Evolutionary conservation across 2,329 filamentous ascomycete genomes (phyloP).

Genomic region (Penicillium sp.): DNA sequence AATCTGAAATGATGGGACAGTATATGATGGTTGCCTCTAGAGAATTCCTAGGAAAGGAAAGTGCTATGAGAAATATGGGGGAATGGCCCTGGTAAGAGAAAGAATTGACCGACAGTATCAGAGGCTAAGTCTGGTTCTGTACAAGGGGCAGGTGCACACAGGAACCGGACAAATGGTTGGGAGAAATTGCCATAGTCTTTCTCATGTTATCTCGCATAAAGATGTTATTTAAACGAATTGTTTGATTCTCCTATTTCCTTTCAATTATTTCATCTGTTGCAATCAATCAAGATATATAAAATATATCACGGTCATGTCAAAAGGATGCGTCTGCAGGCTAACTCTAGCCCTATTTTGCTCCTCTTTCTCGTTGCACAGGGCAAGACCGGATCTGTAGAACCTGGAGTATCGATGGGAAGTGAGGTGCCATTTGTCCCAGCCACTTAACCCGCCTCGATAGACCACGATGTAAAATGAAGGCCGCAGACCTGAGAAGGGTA

Average conservation of each 20-base stretch:
- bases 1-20: background rate
- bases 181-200: too few relatives aligned
- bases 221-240: background rate
- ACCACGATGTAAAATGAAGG: background rate
- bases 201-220: background rate
- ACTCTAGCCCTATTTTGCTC: background rate
- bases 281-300: too few relatives aligned
- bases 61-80: rapidly evolving
- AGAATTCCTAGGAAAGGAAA: too few relatives aligned
- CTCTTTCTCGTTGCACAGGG: background rate
- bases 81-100: background rate
- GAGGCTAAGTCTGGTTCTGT: background rate
- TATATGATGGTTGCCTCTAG: background rate
- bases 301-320: background rate
- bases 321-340: too few relatives aligned
- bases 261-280: too few relatives aligned
- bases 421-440: too few relatives aligned
- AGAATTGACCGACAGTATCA: background rate
- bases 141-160: background rate
- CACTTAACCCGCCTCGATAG: too few relatives aligned
- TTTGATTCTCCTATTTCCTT: background rate
- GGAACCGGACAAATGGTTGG: background rate
- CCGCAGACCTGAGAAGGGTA: too few relatives aligned
- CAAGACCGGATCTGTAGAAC: background rate
- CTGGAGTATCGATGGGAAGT: background rate